Base-by-base conservation (phyloP, 106 monocot genomes). In the Dioscorea dumetorum region DNA sequence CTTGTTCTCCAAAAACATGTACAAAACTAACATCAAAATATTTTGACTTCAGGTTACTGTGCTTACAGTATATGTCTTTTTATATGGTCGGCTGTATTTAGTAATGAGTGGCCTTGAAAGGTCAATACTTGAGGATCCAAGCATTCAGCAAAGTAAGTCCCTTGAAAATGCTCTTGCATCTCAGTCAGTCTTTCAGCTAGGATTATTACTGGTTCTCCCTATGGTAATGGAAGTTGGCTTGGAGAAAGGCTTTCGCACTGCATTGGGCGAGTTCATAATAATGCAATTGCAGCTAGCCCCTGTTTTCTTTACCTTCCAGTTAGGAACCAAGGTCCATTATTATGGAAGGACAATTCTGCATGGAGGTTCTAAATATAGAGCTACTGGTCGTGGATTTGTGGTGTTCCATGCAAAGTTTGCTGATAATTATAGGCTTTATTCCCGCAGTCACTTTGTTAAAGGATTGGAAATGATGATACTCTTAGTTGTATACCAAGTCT, bases 211-310 rank as follows among this genome's bases (percentile, higher is more conserved):
- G 28, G 91, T 91, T 24, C 73, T 95, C 22, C 95, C 95, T 21
- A 91, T 95, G 95, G 79, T 95, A 22, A 95, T 95, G 95, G 95
- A 95, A 73, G 81, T 91, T 70, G 95, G 91, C 49, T 69, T 95
- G 18, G 95, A 95, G 50, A 91, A 91, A 65, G 95, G 95, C 31
- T 95, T 95, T 19, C 91, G 91, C 50, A 85, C 78, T 15, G 95
- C 95, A 13, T 5, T 91, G 19, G 95, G 88, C 51, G 88, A 95
- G 70, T 95, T 95, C 62, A 80, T 95, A 22, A 83, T 95, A 19
- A 95, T 95, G 95, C 95, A 91, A 69, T 73, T 95, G 57, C 91
- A 95, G 64, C 74, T 95, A 19, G 91, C 91, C 24, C 73, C 95
- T n/a, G 91, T 95, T 20, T 95, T 95, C 67, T 95, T 91, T 67